Percentiles rank a stretch among this genome's conserved stretches.
These are phyloP conservation scores for Gastrodia elata DNA, from an alignment of 106 monocot genomes.

Conservation along the genomic window DNA sequence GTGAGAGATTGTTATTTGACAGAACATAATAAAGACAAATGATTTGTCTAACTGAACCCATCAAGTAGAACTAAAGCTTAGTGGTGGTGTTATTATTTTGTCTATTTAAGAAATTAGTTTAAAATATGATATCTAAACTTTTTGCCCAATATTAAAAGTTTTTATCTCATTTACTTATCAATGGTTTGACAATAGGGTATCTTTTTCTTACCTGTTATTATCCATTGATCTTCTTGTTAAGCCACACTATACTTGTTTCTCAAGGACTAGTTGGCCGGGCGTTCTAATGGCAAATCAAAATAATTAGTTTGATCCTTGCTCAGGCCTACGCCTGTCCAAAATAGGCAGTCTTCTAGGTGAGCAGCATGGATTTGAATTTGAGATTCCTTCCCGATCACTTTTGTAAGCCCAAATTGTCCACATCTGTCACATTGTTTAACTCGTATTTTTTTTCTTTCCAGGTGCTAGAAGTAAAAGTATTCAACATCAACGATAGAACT, in stretches of 20 bases:
- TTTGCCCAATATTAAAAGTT: neutral
- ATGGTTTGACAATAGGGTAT: neutral
- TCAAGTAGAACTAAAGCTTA: no score
- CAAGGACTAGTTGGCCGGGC: neutral
- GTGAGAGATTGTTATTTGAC: no score
- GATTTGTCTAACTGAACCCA: no score
- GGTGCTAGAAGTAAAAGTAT: slow-evolving; percentile 72
- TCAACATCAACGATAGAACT: slow-evolving; percentile 50
- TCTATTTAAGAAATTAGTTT: neutral
- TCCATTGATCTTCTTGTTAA: neutral
- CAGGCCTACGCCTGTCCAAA: neutral
- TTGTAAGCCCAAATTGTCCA: neutral
- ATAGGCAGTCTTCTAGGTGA: no score
- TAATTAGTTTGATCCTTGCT: neutral
- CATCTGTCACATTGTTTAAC: neutral
- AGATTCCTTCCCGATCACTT: neutral
- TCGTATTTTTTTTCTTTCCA: slow-evolving; percentile 15
- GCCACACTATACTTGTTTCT: neutral
- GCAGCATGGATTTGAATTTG: no score
- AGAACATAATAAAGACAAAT: no score
- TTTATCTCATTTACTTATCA: neutral
- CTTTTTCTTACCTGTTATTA: neutral
- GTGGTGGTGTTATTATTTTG: no score
- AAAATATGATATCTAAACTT: neutral
- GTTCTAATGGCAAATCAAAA: neutral